phyloP scores from a whole-genome alignment of 148 eudicot genomes.

The Pouteria glomerata region DNA sequence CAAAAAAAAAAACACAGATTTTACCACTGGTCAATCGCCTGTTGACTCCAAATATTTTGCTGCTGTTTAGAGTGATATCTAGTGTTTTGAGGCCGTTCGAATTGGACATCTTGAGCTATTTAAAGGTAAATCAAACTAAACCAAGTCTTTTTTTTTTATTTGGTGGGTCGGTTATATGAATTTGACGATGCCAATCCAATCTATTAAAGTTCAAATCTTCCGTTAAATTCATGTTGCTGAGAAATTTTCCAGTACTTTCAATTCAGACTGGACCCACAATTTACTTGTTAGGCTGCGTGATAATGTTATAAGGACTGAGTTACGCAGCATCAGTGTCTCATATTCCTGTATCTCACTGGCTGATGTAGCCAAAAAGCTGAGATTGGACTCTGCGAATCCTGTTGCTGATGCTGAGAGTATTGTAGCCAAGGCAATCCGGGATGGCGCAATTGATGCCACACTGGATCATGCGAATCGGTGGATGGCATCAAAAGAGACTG shows the following conservation, averaged over 20 bases:
- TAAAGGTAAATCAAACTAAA: no score
- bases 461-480: conserved; percentile 83
- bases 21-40: no score
- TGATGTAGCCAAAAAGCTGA: conserved; percentile 80
- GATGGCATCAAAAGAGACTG: conserved; percentile 92
- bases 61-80: no score
- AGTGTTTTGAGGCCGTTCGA: conserved; percentile 92
- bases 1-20: no score
- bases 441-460: conserved; percentile 94
- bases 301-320: conserved; percentile 87
- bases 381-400: conserved; percentile 76
- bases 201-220: no score
- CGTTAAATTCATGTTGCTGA: conserved; percentile 68
- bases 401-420: conserved; percentile 97
- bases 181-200: no score
- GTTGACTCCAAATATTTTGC: no score
- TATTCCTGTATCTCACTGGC: conserved; percentile 85
- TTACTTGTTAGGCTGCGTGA: conserved; percentile 82
- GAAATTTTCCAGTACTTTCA: conserved; percentile 70
- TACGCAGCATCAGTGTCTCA: conserved; percentile 87
- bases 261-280: conserved; percentile 71
- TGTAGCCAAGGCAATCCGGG: conserved; percentile 87
- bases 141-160: no score
- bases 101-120: conserved; percentile 92
- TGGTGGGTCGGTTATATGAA: no score